Percentiles rank a stretch among this genome's conserved stretches.
phyloP scores from a whole-genome alignment of 139 green algal species.

The Chlorokybus atmophyticus region DNA sequence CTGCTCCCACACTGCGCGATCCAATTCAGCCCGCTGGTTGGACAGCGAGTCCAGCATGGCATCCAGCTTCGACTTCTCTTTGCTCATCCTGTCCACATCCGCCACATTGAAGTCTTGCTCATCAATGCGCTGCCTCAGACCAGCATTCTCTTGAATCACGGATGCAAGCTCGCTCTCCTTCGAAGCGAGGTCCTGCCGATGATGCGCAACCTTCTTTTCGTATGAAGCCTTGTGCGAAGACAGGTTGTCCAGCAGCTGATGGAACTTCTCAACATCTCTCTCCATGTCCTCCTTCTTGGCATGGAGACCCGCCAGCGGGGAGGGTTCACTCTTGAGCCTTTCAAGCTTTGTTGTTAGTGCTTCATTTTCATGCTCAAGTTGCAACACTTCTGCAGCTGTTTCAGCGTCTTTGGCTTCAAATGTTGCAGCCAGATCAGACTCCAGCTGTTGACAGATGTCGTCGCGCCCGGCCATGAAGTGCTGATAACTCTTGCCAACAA shows the following conservation, averaged over 20 bases:
- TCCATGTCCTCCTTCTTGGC: slow-evolving; percentile 26
- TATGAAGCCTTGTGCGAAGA: slow-evolving; percentile 1
- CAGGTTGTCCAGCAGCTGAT: slow-evolving; percentile 12
- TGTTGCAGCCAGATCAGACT: slow-evolving; percentile 4
- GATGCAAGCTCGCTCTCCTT: slow-evolving; percentile 26
- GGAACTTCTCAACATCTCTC: slow-evolving; percentile 46
- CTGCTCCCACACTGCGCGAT: slow-evolving; percentile 45
- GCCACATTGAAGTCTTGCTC: slow-evolving; percentile 11
- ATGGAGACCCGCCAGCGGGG: slow-evolving; percentile 44
- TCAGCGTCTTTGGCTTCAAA: slow-evolving; percentile 14
- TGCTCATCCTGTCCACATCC: slow-evolving; percentile 27
- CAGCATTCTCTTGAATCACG: neutral
- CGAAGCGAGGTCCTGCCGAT: slow-evolving; percentile 44
- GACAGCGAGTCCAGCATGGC: slow-evolving; percentile 39
- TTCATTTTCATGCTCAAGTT: slow-evolving; percentile 24
- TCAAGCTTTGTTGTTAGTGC: slow-evolving; percentile 37
- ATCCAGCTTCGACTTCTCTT: slow-evolving; percentile 51
- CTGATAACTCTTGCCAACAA: slow-evolving; percentile 46
- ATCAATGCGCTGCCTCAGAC: slow-evolving; percentile 3
- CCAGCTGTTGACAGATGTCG: slow-evolving; percentile 33
- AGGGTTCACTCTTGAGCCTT: slow-evolving; percentile 36
- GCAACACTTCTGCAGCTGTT: slow-evolving; percentile 1
- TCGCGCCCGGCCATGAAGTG: slow-evolving; percentile 70
- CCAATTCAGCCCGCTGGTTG: slow-evolving; percentile 44
- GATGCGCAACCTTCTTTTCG: slow-evolving; percentile 16